These are phyloP conservation scores for Talaromyces sp. DNA, from an alignment of 2,329 filamentous ascomycete species.

Conservation along the genomic window DNA sequence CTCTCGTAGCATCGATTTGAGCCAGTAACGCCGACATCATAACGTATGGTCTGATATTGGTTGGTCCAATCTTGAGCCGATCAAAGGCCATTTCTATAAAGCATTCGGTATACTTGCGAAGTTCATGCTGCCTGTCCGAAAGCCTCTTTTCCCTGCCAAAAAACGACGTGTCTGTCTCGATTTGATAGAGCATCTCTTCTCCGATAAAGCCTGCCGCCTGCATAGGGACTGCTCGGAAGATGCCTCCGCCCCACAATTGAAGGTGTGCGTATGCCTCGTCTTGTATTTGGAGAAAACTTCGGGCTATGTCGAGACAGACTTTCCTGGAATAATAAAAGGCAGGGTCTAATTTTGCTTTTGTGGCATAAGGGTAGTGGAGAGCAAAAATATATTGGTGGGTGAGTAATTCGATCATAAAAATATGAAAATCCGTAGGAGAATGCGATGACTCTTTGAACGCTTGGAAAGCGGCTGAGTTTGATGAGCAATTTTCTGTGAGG, in stretches of 20 bases:
- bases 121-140: background rate
- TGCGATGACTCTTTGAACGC: background rate
- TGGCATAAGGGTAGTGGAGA: slow-evolving; percentile 5
- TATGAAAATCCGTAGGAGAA: background rate
- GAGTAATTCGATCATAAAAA: slow-evolving; percentile 4
- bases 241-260: background rate
- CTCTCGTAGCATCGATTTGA: background rate
- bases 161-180: background rate
- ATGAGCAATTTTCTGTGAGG: background rate
- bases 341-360: slow-evolving; percentile 1
- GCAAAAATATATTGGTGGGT: slow-evolving; percentile 4
- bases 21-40: background rate
- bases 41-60: background rate
- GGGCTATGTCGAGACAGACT: slow-evolving; percentile 1
- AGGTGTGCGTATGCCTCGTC: background rate
- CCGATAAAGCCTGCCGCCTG: background rate
- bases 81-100: background rate
- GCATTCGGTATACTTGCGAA: background rate
- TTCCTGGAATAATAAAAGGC: slow-evolving; percentile 2
- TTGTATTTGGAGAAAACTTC: background rate
- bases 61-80: background rate
- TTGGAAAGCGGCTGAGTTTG: background rate
- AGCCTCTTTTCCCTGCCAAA: background rate
- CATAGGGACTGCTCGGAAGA: background rate
- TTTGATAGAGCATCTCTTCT: background rate